Evolutionary conservation across 805 yeast species (phyloP).

Genomic region (Suhomyces tanzawaensis): DNA sequence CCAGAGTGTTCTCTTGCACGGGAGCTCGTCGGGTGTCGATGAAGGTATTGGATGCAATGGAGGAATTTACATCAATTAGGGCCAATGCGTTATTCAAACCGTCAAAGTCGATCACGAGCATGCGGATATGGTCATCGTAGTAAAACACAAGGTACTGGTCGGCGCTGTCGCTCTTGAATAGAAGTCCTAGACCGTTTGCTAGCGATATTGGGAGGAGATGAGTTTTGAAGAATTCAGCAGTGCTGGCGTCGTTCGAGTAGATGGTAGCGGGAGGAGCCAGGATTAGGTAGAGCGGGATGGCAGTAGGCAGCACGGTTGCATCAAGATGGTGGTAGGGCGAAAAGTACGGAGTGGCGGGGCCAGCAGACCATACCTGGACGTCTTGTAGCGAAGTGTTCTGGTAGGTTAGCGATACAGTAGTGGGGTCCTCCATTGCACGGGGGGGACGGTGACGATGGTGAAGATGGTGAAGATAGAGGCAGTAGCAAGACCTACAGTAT

Average conservation of each 20-base stretch:
- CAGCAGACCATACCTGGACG: neutral
- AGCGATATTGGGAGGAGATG: constrained; percentile 12
- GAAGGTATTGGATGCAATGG: constrained; percentile 1
- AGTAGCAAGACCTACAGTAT: no score
- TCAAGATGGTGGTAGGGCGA: neutral
- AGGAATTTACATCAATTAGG: neutral
- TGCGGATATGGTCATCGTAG: constrained; percentile 13
- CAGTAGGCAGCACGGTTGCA: constrained; percentile 15
- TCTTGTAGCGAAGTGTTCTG: neutral
- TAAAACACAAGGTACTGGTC: constrained; percentile 24
- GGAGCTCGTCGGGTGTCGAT: neutral
- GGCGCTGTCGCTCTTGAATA: constrained; percentile 13
- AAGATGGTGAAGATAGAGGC: no score
- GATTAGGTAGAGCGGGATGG: constrained; percentile 26
- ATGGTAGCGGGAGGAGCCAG: constrained; percentile 18
- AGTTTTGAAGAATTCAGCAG: constrained; percentile 20
- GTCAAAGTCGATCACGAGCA: constrained; percentile 20
- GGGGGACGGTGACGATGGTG: no score
- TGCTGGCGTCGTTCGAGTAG: constrained; percentile 17
- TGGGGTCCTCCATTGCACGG: no score
- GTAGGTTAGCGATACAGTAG: neutral
- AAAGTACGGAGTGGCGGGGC: neutral
- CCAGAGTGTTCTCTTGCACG: constrained; percentile 13
- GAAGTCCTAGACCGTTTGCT: constrained; percentile 15
- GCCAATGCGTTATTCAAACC: neutral